Conservation (phyloP, 1,284 basidiomycete genomes). For the Omphalotus olearius region DNA sequence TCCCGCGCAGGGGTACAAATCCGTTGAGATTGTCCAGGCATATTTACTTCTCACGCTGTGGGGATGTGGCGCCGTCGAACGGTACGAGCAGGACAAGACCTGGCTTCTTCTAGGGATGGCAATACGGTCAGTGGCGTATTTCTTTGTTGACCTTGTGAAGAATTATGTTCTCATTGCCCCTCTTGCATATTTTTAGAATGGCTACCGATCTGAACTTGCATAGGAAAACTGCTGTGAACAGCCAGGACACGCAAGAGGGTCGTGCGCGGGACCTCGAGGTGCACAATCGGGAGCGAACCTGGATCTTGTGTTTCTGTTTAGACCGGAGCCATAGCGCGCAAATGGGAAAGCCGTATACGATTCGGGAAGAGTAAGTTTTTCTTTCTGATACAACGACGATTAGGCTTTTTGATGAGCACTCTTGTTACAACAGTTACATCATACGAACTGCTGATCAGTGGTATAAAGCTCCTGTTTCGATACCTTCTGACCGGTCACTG, state of each 20-base stretch:
- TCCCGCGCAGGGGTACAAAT: conserved; percentile 85
- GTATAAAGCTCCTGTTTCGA: conserved; percentile 58
- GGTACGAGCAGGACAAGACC: conserved; percentile 95
- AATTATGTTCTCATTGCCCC: conserved; percentile 12
- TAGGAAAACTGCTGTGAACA: conserved; percentile 73
- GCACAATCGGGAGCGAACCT: conserved; percentile 91
- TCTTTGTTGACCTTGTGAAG: background rate
- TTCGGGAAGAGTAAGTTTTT: conserved; percentile 76
- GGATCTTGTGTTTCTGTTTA: conserved; percentile 88
- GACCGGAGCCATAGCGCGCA: conserved; percentile 91
- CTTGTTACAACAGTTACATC: conserved; percentile 56
- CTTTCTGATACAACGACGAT: background rate
- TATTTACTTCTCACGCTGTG: conserved; percentile 81
- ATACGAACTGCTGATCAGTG: conserved; percentile 81
- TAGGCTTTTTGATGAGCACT: background rate
- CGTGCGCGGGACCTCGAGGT: conserved; percentile 76
- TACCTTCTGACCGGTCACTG: conserved; percentile 59
- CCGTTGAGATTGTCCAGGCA: conserved; percentile 91
- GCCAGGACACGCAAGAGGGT: conserved; percentile 72
- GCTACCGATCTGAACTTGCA: conserved; percentile 95
- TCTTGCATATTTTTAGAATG: conserved; percentile 58
- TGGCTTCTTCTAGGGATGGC: conserved; percentile 90
- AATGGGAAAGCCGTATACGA: conserved; percentile 87
- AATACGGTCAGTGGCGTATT: conserved; percentile 48
- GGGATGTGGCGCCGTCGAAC: conserved; percentile 89